A percentile compares a stretch with the other conserved stretches of the same genome.
Conservation (phyloP, 257 asterid species). For the Verbena officinalis region DNA sequence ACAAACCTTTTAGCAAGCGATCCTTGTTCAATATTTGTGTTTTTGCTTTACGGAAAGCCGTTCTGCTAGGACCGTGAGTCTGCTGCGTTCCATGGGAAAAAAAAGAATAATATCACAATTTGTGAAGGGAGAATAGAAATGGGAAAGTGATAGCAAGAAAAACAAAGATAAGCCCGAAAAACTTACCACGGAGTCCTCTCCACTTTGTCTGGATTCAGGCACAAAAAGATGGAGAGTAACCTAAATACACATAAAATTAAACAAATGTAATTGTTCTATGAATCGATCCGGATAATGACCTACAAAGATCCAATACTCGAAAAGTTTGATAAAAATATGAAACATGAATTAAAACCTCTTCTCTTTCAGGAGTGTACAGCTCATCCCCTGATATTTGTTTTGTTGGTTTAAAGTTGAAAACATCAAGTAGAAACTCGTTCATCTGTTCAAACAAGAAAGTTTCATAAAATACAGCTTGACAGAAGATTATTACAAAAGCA, state of each 20-base stretch:
- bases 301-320: neutral
- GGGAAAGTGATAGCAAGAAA: too few relatives aligned
- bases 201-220: constrained; percentile 20
- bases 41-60: constrained; percentile 35
- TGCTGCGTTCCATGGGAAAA: constrained; percentile 15
- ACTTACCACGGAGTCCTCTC: constrained; percentile 25
- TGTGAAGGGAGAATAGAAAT: too few relatives aligned
- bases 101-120: neutral
- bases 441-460: constrained; percentile 12
- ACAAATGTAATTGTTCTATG: neutral
- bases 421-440: constrained; percentile 36
- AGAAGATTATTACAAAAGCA: neutral
- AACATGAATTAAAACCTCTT: constrained; percentile 28
- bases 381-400: constrained; percentile 19
- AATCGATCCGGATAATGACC: neutral
- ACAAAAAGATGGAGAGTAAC: constrained; percentile 27
- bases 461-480: neutral
- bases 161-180: constrained; percentile 3
- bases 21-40: constrained; percentile 36
- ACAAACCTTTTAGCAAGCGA: constrained; percentile 29
- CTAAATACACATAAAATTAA: constrained; percentile 16
- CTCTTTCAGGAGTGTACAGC: constrained; percentile 32
- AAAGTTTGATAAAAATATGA: neutral
- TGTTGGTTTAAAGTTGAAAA: constrained; percentile 37
- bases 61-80: neutral